Evolutionary conservation across 768 basidiomycete genomes (phyloP).

Genomic region (Xerocomus brunneocitrinus): DNA sequence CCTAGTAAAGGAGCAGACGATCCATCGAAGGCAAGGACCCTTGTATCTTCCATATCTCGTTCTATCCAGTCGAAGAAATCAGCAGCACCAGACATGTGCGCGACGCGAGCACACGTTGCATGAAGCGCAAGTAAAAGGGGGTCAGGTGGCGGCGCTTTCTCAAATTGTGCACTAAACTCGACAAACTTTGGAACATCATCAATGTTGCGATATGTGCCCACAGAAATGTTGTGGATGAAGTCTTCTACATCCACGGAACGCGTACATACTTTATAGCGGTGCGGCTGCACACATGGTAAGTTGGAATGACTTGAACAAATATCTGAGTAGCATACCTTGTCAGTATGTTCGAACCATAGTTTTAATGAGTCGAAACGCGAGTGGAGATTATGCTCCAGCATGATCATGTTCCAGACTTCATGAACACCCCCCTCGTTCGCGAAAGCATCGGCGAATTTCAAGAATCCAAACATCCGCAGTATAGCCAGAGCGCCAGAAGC

Average conservation of each 20-base stretch:
- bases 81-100: constrained; percentile 4
- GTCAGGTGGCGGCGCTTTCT: neutral
- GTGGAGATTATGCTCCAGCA: neutral
- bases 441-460: neutral
- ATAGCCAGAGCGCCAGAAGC: neutral
- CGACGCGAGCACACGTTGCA: constrained; percentile 1
- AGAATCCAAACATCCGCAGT: neutral
- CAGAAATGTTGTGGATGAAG: neutral
- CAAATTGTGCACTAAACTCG: neutral
- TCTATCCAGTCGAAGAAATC: constrained; percentile 1
- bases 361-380: accelerated
- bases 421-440: neutral
- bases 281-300: neutral
- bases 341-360: neutral
- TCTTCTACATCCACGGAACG: neutral
- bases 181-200: neutral
- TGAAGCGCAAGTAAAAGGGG: constrained; percentile 1
- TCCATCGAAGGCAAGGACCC: neutral
- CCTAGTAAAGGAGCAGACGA: neutral
- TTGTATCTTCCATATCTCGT: neutral
- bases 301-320: neutral
- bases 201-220: neutral
- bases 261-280: neutral
- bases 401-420: neutral
- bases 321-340: neutral